These are phyloP conservation scores for Hirschioporus abietinus DNA, from an alignment of 768 basidiomycete genomes.

Conservation along the genomic window DNA sequence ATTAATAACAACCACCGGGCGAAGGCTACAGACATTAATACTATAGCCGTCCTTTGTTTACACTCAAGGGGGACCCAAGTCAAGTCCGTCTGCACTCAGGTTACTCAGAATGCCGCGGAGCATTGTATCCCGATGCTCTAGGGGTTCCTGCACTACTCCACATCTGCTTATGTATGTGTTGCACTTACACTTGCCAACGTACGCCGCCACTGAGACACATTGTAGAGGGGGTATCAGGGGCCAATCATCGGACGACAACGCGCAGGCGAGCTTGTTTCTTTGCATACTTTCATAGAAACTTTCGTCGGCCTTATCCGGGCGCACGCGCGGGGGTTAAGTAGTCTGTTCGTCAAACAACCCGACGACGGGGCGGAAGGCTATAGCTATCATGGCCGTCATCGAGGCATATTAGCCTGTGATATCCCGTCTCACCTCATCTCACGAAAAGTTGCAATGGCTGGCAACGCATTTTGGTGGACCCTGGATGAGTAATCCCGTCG, in stretches of 20 bases:
- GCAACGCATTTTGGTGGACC: neutral
- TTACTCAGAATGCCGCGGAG: too few relatives aligned
- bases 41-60: too few relatives aligned
- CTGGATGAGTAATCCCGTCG: neutral
- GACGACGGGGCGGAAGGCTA: neutral
- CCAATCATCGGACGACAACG: neutral
- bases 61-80: too few relatives aligned
- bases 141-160: neutral
- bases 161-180: neutral
- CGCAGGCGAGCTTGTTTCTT: neutral
- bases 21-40: too few relatives aligned
- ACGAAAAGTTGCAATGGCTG: too few relatives aligned
- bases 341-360: neutral
- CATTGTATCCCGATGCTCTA: too few relatives aligned
- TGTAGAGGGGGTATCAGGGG: too few relatives aligned
- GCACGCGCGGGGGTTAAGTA: neutral
- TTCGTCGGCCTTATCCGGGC: neutral
- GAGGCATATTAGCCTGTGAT: neutral
- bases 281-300: neutral
- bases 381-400: neutral
- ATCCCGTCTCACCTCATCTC: neutral
- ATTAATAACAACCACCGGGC: neutral
- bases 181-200: neutral
- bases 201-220: neutral
- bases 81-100: too few relatives aligned